A percentile compares a stretch with the other conserved stretches of the same genome.
Evolutionary conservation across 2,329 filamentous ascomycete species (phyloP).

Genomic region (Phialophora tarda): DNA sequence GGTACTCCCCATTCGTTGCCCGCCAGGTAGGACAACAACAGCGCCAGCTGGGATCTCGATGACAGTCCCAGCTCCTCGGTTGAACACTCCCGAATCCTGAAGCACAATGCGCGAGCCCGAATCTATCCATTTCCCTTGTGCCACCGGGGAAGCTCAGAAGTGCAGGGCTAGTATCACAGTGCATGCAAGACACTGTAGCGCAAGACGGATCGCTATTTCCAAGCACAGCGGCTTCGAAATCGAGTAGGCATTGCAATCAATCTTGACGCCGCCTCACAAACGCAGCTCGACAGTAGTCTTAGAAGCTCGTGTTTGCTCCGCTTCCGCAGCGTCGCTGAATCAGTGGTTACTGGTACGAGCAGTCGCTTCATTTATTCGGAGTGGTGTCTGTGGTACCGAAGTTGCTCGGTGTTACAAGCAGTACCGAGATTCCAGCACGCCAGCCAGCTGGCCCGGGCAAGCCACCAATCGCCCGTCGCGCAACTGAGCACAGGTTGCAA

Average conservation of each 20-base stretch:
- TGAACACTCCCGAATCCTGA: not conserved
- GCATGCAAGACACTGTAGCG: not conserved
- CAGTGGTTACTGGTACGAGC: not conserved
- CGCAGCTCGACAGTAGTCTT: not conserved
- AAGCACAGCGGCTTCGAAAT: not conserved
- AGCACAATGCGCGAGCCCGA: not conserved
- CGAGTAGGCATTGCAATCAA: not conserved
- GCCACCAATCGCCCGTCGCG: not conserved
- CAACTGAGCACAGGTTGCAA: not conserved
- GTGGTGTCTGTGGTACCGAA: not conserved
- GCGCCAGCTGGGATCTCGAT: not conserved
- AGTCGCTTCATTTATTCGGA: not conserved
- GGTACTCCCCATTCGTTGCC: not conserved
- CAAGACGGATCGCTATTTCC: not conserved
- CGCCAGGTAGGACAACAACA: not conserved
- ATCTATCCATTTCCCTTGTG: not conserved
- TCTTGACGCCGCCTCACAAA: not conserved
- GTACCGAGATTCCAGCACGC: not conserved
- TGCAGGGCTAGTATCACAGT: not conserved
- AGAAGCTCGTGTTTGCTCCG: not conserved
- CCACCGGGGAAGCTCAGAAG: not conserved
- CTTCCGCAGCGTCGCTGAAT: not conserved
- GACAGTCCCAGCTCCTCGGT: not conserved
- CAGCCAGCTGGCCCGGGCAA: not conserved
- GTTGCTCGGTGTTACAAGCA: not conserved